These are phyloP conservation scores for Carallia brachiata DNA, from an alignment of 345 rosid species.

Conservation along the genomic window DNA sequence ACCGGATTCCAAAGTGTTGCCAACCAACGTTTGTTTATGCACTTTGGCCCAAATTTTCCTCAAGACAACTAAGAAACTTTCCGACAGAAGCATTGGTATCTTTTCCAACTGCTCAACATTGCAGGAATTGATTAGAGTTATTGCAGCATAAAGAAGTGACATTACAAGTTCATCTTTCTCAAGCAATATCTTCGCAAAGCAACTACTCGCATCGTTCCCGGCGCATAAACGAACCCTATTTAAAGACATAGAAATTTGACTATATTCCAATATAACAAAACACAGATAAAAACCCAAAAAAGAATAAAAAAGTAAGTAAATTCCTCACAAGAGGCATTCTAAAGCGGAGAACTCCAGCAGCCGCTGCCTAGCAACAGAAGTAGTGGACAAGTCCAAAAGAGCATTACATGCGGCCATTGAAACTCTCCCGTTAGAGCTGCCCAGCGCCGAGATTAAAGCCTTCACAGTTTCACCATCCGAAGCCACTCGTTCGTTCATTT, in stretches of 20 bases:
- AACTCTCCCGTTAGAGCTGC: constrained; percentile 21
- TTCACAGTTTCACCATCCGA: constrained; percentile 37
- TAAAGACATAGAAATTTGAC: constrained; percentile 40
- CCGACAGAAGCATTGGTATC: constrained; percentile 32
- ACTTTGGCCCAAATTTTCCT: constrained; percentile 39
- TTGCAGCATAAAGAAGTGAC: constrained; percentile 36
- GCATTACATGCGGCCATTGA: constrained; percentile 42
- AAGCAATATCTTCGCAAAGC: constrained; percentile 22
- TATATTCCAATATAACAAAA: constrained; percentile 36
- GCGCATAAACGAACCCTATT: constrained; percentile 19
- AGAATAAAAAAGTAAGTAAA: not conserved
- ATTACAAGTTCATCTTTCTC: constrained; percentile 29
- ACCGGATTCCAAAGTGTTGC: constrained; percentile 12
- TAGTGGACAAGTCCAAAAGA: constrained; percentile 49
- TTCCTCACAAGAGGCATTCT: constrained; percentile 1
- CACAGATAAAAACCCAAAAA: not conserved
- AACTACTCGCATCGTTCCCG: constrained; percentile 16
- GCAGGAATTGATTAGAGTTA: constrained; percentile 46
- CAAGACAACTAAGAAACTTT: constrained; percentile 29
- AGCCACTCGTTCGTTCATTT: constrained; percentile 40
- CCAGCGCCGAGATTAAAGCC: constrained; percentile 30
- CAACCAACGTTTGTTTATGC: constrained; percentile 33
- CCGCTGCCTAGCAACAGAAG: constrained; percentile 39
- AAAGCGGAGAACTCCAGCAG: constrained; percentile 41
- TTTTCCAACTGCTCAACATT: constrained; percentile 31